These are phyloP conservation scores for Epichloe sibirici DNA, from an alignment of 2,329 filamentous ascomycete genomes.

Conservation along the genomic window DNA sequence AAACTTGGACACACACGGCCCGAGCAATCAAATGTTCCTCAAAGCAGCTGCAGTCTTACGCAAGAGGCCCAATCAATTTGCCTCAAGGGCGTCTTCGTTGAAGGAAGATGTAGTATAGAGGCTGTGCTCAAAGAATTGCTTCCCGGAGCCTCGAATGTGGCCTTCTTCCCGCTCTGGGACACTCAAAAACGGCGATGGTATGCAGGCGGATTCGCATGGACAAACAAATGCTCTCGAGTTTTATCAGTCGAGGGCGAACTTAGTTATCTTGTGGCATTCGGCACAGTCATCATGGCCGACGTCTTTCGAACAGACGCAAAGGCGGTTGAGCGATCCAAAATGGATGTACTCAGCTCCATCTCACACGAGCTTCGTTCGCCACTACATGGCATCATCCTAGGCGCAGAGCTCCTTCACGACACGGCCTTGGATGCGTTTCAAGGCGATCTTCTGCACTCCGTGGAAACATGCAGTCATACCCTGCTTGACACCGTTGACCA, in stretches of 20 bases:
- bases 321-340: slow-evolving; percentile 35
- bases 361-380: slow-evolving; percentile 51
- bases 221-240: slow-evolving; percentile 26
- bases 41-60: background rate
- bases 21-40: background rate
- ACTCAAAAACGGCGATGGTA: slow-evolving; percentile 33
- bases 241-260: slow-evolving; percentile 37
- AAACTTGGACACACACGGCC: background rate
- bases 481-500: slow-evolving; percentile 43
- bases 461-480: slow-evolving; percentile 38
- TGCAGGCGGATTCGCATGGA: slow-evolving; percentile 38
- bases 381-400: slow-evolving; percentile 46
- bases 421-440: slow-evolving; percentile 35
- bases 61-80: background rate
- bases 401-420: slow-evolving; percentile 40
- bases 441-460: slow-evolving; percentile 32
- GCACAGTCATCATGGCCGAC: slow-evolving; percentile 44
- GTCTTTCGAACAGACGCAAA: slow-evolving; percentile 31
- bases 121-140: slow-evolving; percentile 23
- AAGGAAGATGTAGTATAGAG: background rate
- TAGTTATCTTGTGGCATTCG: slow-evolving; percentile 38
- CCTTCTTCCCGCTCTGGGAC: slow-evolving; percentile 38
- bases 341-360: slow-evolving; percentile 46
- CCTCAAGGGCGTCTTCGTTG: background rate
- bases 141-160: slow-evolving; percentile 31